Evolutionary conservation across 108 stramenopile genomes (phyloP).

Genomic region (Nannochloropsis granulata): DNA sequence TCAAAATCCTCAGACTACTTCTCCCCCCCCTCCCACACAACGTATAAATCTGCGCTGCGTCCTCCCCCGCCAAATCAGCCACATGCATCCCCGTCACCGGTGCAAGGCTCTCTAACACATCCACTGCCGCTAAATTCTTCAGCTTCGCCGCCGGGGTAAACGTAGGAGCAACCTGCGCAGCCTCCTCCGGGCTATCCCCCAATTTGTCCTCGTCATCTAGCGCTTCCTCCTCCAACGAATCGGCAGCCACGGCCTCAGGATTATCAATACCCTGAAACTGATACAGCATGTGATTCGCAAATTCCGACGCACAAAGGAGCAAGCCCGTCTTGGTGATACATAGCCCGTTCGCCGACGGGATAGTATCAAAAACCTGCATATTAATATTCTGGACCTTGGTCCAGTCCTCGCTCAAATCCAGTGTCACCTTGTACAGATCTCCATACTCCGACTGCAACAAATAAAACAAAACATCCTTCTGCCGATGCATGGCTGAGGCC

Average conservation of each 20-base stretch:
- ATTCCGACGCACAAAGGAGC: slow-evolving; percentile 77
- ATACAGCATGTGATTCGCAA: slow-evolving; percentile 87
- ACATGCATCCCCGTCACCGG: slow-evolving; percentile 71
- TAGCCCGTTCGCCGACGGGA: slow-evolving; percentile 61
- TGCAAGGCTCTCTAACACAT: slow-evolving; percentile 56
- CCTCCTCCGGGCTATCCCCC: slow-evolving; percentile 34
- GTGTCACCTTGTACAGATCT: slow-evolving; percentile 79
- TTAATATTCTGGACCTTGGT: slow-evolving; percentile 23
- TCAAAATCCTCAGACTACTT: slow-evolving; percentile 55
- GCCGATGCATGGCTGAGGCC: slow-evolving; percentile 58
- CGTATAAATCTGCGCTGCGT: slow-evolving; percentile 73
- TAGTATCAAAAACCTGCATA: slow-evolving; percentile 65
- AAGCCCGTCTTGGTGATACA: slow-evolving; percentile 78
- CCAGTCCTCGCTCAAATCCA: slow-evolving; percentile 15
- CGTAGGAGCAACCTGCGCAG: slow-evolving; percentile 42
- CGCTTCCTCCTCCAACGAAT: slow-evolving; percentile 9
- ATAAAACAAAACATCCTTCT: slow-evolving; percentile 85
- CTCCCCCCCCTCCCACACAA: slow-evolving; percentile 71
- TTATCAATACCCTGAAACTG: slow-evolving; percentile 64
- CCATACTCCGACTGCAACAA: slow-evolving; percentile 86
- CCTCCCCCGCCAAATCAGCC: slow-evolving; percentile 76
- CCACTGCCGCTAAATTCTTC: slow-evolving; percentile 58
- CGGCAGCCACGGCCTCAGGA: slow-evolving; percentile 41
- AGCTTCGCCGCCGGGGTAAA: slow-evolving; percentile 54
- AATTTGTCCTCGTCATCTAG: slow-evolving; percentile 40